These are phyloP conservation scores for Stevia rebaudiana DNA, from an alignment of 140 eudicot genomes.

Conservation along the genomic window DNA sequence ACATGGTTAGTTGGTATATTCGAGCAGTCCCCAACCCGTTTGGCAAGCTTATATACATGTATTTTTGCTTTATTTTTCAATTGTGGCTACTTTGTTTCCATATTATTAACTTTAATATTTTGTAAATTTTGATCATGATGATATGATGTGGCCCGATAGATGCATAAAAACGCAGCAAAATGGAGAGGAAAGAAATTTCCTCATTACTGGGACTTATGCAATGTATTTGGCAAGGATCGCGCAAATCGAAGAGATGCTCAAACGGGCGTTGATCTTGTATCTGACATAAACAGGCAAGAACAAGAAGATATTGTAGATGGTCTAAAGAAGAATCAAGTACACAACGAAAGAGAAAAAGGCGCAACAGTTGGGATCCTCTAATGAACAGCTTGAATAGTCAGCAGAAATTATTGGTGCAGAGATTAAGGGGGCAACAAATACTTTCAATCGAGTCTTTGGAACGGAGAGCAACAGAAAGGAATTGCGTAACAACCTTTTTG, in stretches of 20 bases:
- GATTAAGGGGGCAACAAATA: neutral
- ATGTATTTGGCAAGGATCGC: neutral
- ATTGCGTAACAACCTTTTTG: neutral
- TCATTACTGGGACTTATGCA: neutral
- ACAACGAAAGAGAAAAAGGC: neutral
- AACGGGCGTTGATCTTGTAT: neutral
- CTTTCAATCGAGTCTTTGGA: neutral
- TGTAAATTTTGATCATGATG: too few relatives aligned
- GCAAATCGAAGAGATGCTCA: neutral
- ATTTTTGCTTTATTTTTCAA: neutral
- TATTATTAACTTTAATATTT: too few relatives aligned
- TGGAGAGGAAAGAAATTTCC: slow-evolving; percentile 8
- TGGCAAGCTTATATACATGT: neutral
- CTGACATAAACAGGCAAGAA: neutral
- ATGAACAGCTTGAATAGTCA: neutral
- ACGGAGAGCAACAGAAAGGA: neutral
- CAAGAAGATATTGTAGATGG: neutral
- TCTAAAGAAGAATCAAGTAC: neutral
- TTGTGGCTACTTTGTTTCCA: too few relatives aligned
- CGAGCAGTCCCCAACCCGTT: neutral
- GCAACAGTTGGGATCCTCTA: neutral
- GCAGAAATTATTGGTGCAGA: neutral
- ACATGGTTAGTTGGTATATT: too few relatives aligned
- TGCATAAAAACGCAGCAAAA: neutral
- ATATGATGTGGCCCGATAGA: too few relatives aligned